Evolutionary conservation across 495 filamentous ascomycete species (phyloP), one percentile per base, ranked within the genome.

Genomic region (Penicillium parvum): DNA sequence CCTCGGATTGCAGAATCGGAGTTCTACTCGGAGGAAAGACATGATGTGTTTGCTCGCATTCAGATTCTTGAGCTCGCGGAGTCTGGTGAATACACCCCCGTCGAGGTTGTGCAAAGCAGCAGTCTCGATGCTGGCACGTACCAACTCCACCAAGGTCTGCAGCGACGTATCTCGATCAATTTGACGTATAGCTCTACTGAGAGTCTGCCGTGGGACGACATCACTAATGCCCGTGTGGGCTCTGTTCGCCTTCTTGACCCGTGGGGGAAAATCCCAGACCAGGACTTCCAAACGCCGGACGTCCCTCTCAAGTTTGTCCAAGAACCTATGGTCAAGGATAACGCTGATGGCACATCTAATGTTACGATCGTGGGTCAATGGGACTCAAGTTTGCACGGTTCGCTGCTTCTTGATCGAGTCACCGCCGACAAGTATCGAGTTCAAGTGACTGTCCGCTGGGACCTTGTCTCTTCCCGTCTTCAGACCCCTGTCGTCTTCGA

Each of bases 321-420:
- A 34, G 81, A 84, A 32, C 90, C 92, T 3, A 73, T 76, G 35
- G 76, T 94, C 42, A 83, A 82, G 44, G 77, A 82, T 28, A 91
- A 96, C 64, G 78, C 86, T 4, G 90, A 97, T 58, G 92, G 92
- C 21, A 96, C 91, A 1, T 86, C 84, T n/a, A 85, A 85, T 58
- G 78, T 95, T 37, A 90, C 84, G 1, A 70, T 97, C 15, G 65
- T 83, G 7, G 90, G 85, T 7, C 92, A 97, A 58, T 99, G 92
- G 92, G 94, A 97, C 60, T 97, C 94, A 0, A 91, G 87, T 55
- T 74, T 91, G 45, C 92, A 99, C 58, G 81, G 79, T 43, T 99
- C 92, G 12, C 74, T 92, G 16, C 73, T 96, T 7, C 81, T 99
- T 7, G 90, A 97, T 58, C 80, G 90, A 14, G 83, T 85, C 8